Conservation (phyloP, 2,329 filamentous ascomycete genomes). For the Cercospora brassicicola region DNA sequence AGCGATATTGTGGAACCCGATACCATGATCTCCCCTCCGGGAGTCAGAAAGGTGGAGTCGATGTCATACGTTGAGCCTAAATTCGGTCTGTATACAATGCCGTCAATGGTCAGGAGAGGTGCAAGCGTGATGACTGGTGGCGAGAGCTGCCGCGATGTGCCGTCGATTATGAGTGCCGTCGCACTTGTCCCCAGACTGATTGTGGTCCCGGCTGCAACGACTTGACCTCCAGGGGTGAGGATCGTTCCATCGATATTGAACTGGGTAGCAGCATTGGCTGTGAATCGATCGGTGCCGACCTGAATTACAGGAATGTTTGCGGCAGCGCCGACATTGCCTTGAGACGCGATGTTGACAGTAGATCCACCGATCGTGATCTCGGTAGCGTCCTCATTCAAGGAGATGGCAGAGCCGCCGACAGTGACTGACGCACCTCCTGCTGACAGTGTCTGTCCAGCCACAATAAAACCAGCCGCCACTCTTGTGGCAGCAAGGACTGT, state of each 20-base stretch:
- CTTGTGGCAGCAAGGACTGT: slow-evolving; percentile 26
- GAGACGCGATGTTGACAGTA: slow-evolving; percentile 23
- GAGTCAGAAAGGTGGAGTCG: slow-evolving; percentile 18
- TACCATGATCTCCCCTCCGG: slow-evolving; percentile 42
- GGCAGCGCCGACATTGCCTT: slow-evolving; percentile 20
- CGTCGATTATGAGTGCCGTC: slow-evolving; percentile 44
- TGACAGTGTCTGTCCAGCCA: slow-evolving; percentile 33
- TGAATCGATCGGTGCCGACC: slow-evolving; percentile 43
- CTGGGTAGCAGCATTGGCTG: slow-evolving; percentile 50
- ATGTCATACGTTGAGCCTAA: slow-evolving; percentile 39
- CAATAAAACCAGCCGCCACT: slow-evolving; percentile 24
- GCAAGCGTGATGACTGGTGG: slow-evolving; percentile 36
- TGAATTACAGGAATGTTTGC: slow-evolving; percentile 41
- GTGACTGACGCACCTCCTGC: slow-evolving; percentile 35
- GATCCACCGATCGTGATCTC: slow-evolving; percentile 41
- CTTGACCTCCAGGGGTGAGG: slow-evolving; percentile 42
- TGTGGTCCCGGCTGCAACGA: slow-evolving; percentile 41
- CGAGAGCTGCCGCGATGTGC: slow-evolving; percentile 39
- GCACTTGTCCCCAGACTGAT: slow-evolving; percentile 45
- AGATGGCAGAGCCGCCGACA: slow-evolving; percentile 40
- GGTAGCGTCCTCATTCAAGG: slow-evolving; percentile 39
- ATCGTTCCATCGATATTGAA: slow-evolving; percentile 45
- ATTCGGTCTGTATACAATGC: slow-evolving; percentile 35
- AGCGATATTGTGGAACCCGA: slow-evolving; percentile 46
- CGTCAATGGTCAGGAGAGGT: slow-evolving; percentile 35